Base-by-base conservation (phyloP, 225 moss, liverwort and hornwort genomes). In the Sphagnum contortum region DNA sequence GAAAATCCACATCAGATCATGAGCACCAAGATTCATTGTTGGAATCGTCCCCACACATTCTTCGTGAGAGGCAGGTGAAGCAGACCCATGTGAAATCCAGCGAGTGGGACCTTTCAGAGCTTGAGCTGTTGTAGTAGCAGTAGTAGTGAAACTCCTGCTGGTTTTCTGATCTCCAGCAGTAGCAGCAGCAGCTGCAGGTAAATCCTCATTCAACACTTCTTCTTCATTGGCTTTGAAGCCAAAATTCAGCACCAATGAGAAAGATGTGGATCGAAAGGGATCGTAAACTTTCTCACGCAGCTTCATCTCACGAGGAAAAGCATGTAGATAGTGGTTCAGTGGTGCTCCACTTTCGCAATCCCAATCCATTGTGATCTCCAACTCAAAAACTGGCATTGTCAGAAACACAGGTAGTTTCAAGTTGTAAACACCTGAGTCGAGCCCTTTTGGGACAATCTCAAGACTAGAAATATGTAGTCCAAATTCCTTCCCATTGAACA, bases 281-380 rank as follows among this genome's bases (percentile, higher is more conserved):
- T 96, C 87, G 29, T 84, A 96, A 11, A 88, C 76, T 64, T 85
- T 76, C 68, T 79, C 70, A 48, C 87, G 96, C 68, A 85, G 77
- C 71, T 86, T 88, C 57, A 63, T 68, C 78, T 91, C 85, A 70
- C 57, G 76, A 9, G 92, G 96, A 63, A 96, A 85, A 59, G 96
- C 88, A 73, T 96, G 96, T 52, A 96, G 72, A 64, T 96, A 96
- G 79, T 96, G 96, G 66, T 90, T 83, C 61, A 90, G 80, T 2
- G 96, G 90, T 60, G 70, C 80, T 60, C 87, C 90, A 63, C 92
- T 90, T 74, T 96, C 96, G 77, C 96, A 90, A 70, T 90, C 89
- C 96, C 96, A 96, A 62, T 90, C 90, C 90, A 96, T 96, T 50
- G 78, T 74, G 62, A 96, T 88, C 63, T 89, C 87, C 65, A 88